phyloP scores from a whole-genome alignment of 306 rosid genomes.

The Fragaria iinumae region DNA sequence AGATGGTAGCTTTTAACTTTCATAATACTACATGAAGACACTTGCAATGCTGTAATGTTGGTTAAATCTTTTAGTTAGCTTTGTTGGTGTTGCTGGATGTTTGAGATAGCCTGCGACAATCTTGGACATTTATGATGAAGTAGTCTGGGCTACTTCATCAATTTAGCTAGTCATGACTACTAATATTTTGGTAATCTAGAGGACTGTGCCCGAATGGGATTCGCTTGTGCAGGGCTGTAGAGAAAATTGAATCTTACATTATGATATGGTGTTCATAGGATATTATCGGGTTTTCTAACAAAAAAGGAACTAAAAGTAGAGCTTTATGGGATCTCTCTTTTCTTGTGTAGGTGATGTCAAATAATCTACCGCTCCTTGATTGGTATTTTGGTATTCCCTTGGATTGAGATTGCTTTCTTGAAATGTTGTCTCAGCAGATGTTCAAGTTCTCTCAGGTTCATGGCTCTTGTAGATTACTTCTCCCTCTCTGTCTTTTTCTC shows the following conservation, averaged over 20 bases:
- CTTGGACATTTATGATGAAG: neutral
- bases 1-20: neutral
- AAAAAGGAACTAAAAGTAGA: neutral
- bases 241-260: neutral
- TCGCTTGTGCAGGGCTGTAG: neutral
- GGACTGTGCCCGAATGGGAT: neutral
- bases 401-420: neutral
- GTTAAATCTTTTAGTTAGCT: neutral
- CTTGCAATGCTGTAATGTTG: neutral
- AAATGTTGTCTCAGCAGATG: neutral
- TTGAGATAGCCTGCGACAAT: neutral
- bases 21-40: neutral
- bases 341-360: neutral
- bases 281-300: neutral
- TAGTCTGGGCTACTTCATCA: too few species aligned
- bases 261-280: neutral
- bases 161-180: neutral
- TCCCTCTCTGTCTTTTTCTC: neutral
- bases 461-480: neutral
- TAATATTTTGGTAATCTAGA: neutral
- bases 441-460: neutral
- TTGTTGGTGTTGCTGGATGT: conserved; percentile 10
- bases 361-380: conserved; percentile 5
- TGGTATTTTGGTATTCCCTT: neutral
- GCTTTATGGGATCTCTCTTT: neutral